These are phyloP conservation scores for Fonsecaea monophora DNA, from an alignment of 2,329 filamentous ascomycete species.

Conservation along the genomic window DNA sequence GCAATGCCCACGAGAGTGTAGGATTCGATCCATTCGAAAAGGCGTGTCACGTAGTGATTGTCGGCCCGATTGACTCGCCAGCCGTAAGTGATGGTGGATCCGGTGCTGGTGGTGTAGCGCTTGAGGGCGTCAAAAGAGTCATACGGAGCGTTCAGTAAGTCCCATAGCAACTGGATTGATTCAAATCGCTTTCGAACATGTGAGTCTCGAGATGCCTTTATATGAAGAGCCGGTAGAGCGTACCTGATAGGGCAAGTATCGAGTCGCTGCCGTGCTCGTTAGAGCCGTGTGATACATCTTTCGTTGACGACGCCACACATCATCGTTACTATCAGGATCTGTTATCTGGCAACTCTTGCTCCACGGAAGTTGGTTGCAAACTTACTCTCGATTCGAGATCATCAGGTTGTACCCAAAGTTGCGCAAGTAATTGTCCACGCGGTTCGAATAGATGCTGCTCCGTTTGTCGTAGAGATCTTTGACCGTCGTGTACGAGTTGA, in stretches of 20 bases:
- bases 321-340: slow-evolving; percentile 9
- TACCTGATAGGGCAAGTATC: slow-evolving; percentile 11
- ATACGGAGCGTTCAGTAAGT: slow-evolving; percentile 5
- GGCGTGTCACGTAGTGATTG: slow-evolving; percentile 14
- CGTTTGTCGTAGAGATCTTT: slow-evolving; percentile 17
- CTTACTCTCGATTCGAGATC: slow-evolving; percentile 21
- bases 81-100: slow-evolving; percentile 12
- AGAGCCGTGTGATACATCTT: slow-evolving; percentile 6
- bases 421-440: slow-evolving; percentile 15
- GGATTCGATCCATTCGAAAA: slow-evolving; percentile 13
- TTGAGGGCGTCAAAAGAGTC: slow-evolving; percentile 1
- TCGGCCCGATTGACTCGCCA: slow-evolving; percentile 14
- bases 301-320: slow-evolving; percentile 10
- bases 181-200: slow-evolving; percentile 10
- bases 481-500: slow-evolving; percentile 8
- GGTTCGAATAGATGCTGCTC: slow-evolving; percentile 7
- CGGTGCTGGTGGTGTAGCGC: slow-evolving; percentile 5
- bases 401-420: slow-evolving; percentile 12
- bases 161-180: neutral
- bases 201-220: neutral
- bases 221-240: slow-evolving; percentile 1
- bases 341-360: neutral
- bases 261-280: neutral
- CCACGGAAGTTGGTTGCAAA: neutral
- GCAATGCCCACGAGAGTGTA: slow-evolving; percentile 6